Evolutionary conservation across 805 yeast genomes (phyloP).

Genomic region (Wickerhamomyces chaumierensis): DNA sequence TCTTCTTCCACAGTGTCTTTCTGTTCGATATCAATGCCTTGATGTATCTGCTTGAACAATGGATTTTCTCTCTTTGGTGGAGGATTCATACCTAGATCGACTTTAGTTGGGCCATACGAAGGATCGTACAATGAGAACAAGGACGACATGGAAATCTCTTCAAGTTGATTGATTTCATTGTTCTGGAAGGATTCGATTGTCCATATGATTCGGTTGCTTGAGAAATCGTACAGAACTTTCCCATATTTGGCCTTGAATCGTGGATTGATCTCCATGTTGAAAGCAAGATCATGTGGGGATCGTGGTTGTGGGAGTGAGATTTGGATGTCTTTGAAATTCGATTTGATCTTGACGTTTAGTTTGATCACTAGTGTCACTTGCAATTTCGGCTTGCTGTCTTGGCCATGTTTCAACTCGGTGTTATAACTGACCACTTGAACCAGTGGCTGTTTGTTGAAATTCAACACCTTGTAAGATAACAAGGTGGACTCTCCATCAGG

Average conservation of each 20-base stretch:
- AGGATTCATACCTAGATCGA: slow-evolving; percentile 18
- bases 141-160: slow-evolving; percentile 37
- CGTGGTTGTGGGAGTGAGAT: slow-evolving; percentile 41
- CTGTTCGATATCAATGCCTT: background rate
- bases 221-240: slow-evolving; percentile 58
- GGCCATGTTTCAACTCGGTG: slow-evolving; percentile 1
- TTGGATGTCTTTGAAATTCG: slow-evolving; percentile 47
- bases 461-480: slow-evolving; percentile 25
- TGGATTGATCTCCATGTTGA: slow-evolving; percentile 20
- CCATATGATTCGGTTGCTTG: slow-evolving; percentile 65
- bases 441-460: slow-evolving; percentile 23
- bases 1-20: too few relatives aligned
- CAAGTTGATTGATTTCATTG: background rate
- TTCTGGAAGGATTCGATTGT: slow-evolving; percentile 38
- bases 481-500: slow-evolving; percentile 82
- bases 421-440: slow-evolving; percentile 8
- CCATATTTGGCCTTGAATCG: slow-evolving; percentile 68
- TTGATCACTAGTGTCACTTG: slow-evolving; percentile 29
- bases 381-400: slow-evolving; percentile 3
- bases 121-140: background rate
- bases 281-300: background rate
- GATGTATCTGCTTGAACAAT: slow-evolving; percentile 12
- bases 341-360: slow-evolving; percentile 46
- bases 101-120: background rate
- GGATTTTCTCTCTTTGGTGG: slow-evolving; percentile 15